Base-by-base conservation (phyloP, 2,329 filamentous ascomycete species). In the Setomelanomma holmii region DNA sequence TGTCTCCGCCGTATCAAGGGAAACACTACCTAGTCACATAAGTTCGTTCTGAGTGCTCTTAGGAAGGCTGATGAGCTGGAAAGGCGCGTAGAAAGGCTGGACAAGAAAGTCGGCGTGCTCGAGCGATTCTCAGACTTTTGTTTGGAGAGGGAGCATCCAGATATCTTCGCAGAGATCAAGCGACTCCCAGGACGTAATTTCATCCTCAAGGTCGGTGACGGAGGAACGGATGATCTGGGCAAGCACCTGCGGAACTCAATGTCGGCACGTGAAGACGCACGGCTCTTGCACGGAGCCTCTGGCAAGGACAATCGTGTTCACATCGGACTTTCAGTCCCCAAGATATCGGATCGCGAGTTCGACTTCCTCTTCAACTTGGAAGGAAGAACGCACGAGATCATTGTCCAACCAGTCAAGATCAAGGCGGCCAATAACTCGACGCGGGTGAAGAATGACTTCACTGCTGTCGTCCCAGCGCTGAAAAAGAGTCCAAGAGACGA, bases 291-390 rank as follows among this genome's bases (percentile, higher is more conserved):
- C 17, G 53, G 51, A 16, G 61, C 61, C 19, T 59, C 55, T 4
- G 46, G 50, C 4, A 40, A 44, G 16, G 48, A 45, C 4, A 56
- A 55, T 20, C 47, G 40, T 20, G 42, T 67, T 5, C 66, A 69
- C 35, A 68, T 70, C 16, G 67, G 66, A 1, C 52, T 70, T 3
- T 59, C 58, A 12, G 58, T 68, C 3, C 66, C 67, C 14, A 63
- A 62, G 27, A 64, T 69, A 14, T 55, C 60, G 16, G 51, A 51
- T n/a, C 51, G 56, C 20, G 67, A 70, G 44, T 70, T 69, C 42
- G 66, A 64, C 3, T 68, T 70, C 40, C 51, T 70, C 8, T 35
- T 68, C 8, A 49, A 49, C 7, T 34, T 60, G 8, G 14, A 51
- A 2, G 63, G 59, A 2, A 39, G 16, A 1, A 62, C 56, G 5